Conservation (phyloP, 352 stramenopile genomes). For the Phytophthora sp. region DNA sequence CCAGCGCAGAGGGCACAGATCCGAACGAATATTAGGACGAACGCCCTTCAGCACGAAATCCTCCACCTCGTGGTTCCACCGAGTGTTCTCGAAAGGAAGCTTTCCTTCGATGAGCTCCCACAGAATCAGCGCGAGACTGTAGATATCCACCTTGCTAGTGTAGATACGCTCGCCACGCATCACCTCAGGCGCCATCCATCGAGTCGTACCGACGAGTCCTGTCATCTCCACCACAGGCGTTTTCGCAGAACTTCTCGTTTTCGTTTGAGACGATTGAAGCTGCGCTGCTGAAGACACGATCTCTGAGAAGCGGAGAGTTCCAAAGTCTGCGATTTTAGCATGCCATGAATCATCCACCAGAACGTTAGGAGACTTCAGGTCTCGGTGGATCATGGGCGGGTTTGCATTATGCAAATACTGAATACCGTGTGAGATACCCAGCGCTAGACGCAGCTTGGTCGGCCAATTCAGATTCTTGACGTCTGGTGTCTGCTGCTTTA, state of each 20-base stretch:
- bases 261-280: constrained; percentile 42
- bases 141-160: constrained; percentile 91
- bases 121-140: constrained; percentile 86
- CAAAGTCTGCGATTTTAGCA: constrained; percentile 92
- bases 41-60: constrained; percentile 77
- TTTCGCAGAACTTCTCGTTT: constrained; percentile 23
- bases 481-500: constrained; percentile 69
- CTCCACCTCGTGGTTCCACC: constrained; percentile 89
- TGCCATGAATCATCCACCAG: constrained; percentile 90
- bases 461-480: constrained; percentile 81
- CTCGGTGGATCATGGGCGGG: constrained; percentile 91
- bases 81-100: constrained; percentile 80
- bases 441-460: constrained; percentile 75
- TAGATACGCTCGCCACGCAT: constrained; percentile 88
- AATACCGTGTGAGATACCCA: constrained; percentile 86
- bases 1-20: constrained; percentile 80
- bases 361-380: constrained; percentile 92
- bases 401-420: constrained; percentile 92
- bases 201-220: constrained; percentile 86
- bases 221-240: constrained; percentile 76
- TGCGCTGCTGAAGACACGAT: constrained; percentile 78
- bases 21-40: constrained; percentile 66
- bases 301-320: constrained; percentile 84
- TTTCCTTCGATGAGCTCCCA: constrained; percentile 90
- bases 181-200: constrained; percentile 91